Conservation (phyloP, 1,284 basidiomycete species). For the Psilocybe mexicana region DNA sequence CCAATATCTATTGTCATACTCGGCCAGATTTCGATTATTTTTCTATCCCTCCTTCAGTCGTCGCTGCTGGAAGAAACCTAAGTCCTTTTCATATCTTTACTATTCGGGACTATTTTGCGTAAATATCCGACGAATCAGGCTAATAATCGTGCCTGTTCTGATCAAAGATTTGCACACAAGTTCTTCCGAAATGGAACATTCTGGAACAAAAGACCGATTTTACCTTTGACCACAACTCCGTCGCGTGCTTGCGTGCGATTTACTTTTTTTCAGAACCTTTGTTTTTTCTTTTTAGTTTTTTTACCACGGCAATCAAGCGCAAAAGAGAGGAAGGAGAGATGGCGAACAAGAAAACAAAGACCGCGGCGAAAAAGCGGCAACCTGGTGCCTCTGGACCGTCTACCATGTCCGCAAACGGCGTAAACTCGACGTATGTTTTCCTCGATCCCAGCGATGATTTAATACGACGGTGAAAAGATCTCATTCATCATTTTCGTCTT, state of each 20-base stretch:
- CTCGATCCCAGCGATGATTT: background rate
- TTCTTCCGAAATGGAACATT: constrained; percentile 3
- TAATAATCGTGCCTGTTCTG: too few species aligned
- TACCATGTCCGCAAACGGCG: background rate
- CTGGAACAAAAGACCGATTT: background rate
- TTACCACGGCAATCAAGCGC: constrained; percentile 1
- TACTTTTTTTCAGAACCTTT: background rate
- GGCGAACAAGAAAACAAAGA: constrained; percentile 3
- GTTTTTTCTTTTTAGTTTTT: background rate
- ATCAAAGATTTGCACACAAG: background rate
- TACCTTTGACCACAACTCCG: background rate
- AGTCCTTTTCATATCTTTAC: too few species aligned
- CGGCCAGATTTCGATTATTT: too few species aligned
- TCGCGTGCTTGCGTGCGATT: background rate
- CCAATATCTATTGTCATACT: too few species aligned
- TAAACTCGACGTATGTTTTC: background rate
- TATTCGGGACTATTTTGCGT: background rate
- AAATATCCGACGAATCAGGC: too few species aligned
- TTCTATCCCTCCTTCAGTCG: too few species aligned
- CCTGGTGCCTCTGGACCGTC: background rate
- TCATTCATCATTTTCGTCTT: background rate
- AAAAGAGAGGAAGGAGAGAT: background rate
- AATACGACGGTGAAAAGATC: background rate
- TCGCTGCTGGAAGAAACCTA: too few species aligned
- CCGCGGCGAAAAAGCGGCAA: background rate